Evolutionary conservation across 148 eudicot genomes (phyloP).

Genomic region (Amaranthus cruentus): DNA sequence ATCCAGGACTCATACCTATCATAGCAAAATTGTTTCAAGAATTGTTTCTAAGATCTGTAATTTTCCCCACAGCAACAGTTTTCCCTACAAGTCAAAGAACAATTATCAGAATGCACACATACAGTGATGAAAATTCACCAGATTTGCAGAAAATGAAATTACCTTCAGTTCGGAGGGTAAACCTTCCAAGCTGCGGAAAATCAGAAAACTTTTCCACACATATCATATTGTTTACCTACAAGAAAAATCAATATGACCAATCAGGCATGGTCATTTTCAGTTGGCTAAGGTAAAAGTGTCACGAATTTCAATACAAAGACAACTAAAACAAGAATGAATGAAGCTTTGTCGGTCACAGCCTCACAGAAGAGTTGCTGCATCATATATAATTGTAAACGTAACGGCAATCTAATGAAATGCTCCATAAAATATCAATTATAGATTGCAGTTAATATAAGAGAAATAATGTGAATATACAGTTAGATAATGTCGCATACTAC

Average conservation of each 20-base stretch:
- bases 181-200: conserved; percentile 44
- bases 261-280: background rate
- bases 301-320: background rate
- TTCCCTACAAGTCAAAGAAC: conserved; percentile 44
- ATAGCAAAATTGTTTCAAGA: conserved; percentile 34
- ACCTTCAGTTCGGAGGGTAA: conserved; percentile 50
- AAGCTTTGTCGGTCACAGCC: background rate
- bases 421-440: background rate
- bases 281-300: background rate
- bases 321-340: background rate
- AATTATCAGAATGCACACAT: background rate
- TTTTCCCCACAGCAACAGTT: conserved; percentile 82
- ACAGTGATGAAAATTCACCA: background rate
- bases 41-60: conserved; percentile 35
- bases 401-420: too few species aligned
- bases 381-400: too few species aligned
- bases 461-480: background rate
- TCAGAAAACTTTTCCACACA: conserved; percentile 48
- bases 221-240: conserved; percentile 35
- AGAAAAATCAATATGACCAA: background rate
- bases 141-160: conserved; percentile 3
- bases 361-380: background rate
- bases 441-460: background rate
- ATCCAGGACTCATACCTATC: conserved; percentile 23
- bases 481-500: background rate